phyloP scores from a whole-genome alignment of 2,329 filamentous ascomycete species.

The Microcyclospora pomicola region DNA sequence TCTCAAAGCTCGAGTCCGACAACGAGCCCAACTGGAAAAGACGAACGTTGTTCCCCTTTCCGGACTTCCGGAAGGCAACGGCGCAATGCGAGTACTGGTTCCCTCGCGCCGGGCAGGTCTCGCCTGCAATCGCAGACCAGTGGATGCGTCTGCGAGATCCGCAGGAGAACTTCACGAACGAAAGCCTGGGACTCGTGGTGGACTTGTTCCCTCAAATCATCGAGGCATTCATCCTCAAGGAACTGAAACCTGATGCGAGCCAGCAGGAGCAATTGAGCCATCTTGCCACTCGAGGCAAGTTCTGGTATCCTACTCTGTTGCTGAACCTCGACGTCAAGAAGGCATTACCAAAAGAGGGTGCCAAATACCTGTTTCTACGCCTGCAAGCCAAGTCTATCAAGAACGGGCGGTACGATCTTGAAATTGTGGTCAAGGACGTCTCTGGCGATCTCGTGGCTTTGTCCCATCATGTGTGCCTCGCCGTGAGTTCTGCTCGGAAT shows the following conservation, averaged over 20 bases:
- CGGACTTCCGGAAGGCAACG: slow-evolving; percentile 36
- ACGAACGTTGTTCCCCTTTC: slow-evolving; percentile 30
- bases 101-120: slow-evolving; percentile 32
- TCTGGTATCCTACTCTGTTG: slow-evolving; percentile 63
- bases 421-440: slow-evolving; percentile 53
- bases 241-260: slow-evolving; percentile 4
- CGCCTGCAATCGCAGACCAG: slow-evolving; percentile 40
- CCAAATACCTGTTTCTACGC: slow-evolving; percentile 58
- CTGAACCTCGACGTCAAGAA: slow-evolving; percentile 70
- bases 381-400: slow-evolving; percentile 51
- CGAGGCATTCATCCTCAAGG: slow-evolving; percentile 30
- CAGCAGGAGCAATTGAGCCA: slow-evolving; percentile 23
- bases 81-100: slow-evolving; percentile 39
- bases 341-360: slow-evolving; percentile 49
- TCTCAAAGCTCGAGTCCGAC: slow-evolving; percentile 29
- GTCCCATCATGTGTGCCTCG: slow-evolving; percentile 53
- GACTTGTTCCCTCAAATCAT: slow-evolving; percentile 58
- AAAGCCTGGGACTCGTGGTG: slow-evolving; percentile 48
- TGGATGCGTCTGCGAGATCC: slow-evolving; percentile 52
- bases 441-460: slow-evolving; percentile 51
- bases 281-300: not conserved
- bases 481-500: slow-evolving; percentile 52
- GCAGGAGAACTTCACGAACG: slow-evolving; percentile 50
- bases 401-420: slow-evolving; percentile 62
- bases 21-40: slow-evolving; percentile 36